phyloP scores from a whole-genome alignment of 148 eudicot genomes.

The Diospyros lotus region DNA sequence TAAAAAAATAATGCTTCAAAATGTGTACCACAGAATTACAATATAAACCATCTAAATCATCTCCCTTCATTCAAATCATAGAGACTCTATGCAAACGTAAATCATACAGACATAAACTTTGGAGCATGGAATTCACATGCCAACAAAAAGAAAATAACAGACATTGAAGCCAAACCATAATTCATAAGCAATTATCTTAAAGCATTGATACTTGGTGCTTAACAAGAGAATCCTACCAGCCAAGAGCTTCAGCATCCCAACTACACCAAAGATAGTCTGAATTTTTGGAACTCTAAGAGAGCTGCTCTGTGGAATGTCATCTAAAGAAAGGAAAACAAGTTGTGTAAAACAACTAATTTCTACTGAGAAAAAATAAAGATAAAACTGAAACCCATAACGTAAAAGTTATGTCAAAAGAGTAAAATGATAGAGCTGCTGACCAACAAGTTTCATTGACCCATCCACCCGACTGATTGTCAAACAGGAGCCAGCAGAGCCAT shows the following conservation, averaged over 20 bases:
- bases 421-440: conserved; percentile 28
- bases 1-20: too few species aligned
- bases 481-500: conserved; percentile 64
- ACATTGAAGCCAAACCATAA: neutral
- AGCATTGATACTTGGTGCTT: neutral
- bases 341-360: neutral
- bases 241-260: conserved; percentile 84
- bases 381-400: neutral
- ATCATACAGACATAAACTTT: neutral
- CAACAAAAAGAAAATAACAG: neutral
- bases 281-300: conserved; percentile 69
- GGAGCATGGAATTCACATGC: neutral
- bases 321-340: conserved; percentile 30
- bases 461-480: conserved; percentile 71
- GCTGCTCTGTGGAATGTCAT: conserved; percentile 71
- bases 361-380: neutral
- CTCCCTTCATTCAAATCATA: neutral
- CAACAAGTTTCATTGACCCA: conserved; percentile 79
- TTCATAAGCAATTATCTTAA: too few species aligned
- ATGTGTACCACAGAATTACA: too few species aligned
- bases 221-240: conserved; percentile 50
- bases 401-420: conserved; percentile 7
- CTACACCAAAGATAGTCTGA: conserved; percentile 68
- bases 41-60: neutral
- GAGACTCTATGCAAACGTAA: neutral